Percentiles rank a stretch among this genome's conserved stretches.
Conservation (phyloP, 2,329 filamentous ascomycete species). For the Fusarium cicatricum region DNA sequence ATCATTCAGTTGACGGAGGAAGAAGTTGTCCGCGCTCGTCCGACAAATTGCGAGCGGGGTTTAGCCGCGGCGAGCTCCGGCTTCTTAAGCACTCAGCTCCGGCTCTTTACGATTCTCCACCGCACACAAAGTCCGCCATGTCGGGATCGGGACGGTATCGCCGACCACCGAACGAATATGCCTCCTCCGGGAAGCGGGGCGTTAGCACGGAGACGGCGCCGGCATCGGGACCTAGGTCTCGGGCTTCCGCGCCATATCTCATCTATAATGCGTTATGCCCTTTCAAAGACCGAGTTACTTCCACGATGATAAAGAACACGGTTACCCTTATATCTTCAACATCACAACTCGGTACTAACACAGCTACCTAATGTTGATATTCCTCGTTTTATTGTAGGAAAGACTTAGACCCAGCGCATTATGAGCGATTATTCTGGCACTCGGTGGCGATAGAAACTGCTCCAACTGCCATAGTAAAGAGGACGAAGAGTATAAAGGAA, state of each 20-base stretch:
- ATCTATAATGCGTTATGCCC: no score
- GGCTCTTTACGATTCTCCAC: background rate
- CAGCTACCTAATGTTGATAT: no score
- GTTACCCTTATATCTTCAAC: no score
- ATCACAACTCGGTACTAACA: no score
- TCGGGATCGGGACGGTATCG: background rate
- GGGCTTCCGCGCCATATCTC: background rate
- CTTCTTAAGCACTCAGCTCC: background rate
- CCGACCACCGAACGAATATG: no score
- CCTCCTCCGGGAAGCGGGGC: background rate
- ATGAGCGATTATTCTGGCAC: no score
- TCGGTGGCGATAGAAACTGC: no score
- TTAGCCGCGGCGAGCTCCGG: slow-evolving; percentile 21
- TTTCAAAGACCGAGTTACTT: no score
- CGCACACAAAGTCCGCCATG: background rate
- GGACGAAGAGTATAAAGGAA: no score
- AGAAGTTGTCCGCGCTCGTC: background rate
- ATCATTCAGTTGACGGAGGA: slow-evolving; percentile 22
- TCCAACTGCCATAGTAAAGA: no score
- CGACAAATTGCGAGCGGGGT: slow-evolving; percentile 23
- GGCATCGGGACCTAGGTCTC: background rate
- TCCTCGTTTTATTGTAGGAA: no score
- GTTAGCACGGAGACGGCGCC: background rate
- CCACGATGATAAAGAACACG: background rate
- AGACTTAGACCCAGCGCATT: no score